phyloP scores from a whole-genome alignment of 345 rosid genomes.

The Isatis tinctoria region DNA sequence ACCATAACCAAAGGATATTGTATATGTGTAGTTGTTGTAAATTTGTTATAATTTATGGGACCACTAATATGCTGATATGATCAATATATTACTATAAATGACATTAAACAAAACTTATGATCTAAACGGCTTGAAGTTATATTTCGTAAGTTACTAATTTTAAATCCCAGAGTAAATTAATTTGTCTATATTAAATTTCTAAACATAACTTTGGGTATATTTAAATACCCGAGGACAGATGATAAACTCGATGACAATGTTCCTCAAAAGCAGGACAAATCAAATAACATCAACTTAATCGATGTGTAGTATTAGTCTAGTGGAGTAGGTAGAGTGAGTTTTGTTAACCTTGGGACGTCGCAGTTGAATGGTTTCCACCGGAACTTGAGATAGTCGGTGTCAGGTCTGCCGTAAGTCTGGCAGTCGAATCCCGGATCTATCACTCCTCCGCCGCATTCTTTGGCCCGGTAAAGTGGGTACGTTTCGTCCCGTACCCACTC shows the following conservation, averaged over 20 bases:
- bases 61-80: background rate
- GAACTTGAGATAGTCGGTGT: constrained; percentile 75
- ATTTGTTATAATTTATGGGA: background rate
- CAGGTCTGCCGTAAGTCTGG: constrained; percentile 81
- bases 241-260: constrained; percentile 1
- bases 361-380: constrained; percentile 88
- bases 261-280: background rate
- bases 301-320: background rate
- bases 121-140: background rate
- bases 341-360: constrained; percentile 69
- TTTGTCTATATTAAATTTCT: background rate
- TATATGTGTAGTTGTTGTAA: too few species aligned
- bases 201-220: background rate
- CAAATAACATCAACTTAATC: background rate
- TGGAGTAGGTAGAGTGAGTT: constrained; percentile 4
- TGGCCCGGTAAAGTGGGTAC: constrained; percentile 62
- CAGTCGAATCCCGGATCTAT: constrained; percentile 82
- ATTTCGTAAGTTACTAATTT: background rate
- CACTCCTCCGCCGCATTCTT: constrained; percentile 50
- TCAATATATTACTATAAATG: background rate
- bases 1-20: background rate
- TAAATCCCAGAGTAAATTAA: background rate
- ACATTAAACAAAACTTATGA: background rate
- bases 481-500: constrained; percentile 71
- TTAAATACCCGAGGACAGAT: background rate